A percentile compares a stretch with the other conserved stretches of the same genome.
Evolutionary conservation across 805 yeast genomes (phyloP).

Genomic region (Starmerella ratchasimensis): DNA sequence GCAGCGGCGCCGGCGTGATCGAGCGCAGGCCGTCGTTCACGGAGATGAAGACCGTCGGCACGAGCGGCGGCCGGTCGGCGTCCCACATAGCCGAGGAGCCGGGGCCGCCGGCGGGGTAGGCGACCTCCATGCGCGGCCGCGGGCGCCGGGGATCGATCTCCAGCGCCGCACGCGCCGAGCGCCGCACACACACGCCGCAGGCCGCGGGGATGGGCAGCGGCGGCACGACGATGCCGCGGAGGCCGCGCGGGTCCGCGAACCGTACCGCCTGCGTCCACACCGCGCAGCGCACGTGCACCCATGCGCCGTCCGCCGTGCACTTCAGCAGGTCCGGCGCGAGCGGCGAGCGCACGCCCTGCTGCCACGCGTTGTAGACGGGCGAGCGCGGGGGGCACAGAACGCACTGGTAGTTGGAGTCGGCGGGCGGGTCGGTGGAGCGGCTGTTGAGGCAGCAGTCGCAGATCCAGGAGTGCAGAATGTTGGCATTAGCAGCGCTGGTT

Average conservation of each 20-base stretch:
- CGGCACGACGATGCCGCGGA: slow-evolving; percentile 7
- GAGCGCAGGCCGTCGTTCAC: background rate
- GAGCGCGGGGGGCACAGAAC: slow-evolving; percentile 13
- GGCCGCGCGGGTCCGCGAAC: slow-evolving; percentile 7
- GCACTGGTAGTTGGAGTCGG: slow-evolving; percentile 27
- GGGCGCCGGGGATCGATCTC: background rate
- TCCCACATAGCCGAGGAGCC: no score
- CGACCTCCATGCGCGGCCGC: no score
- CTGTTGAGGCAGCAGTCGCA: slow-evolving; percentile 53
- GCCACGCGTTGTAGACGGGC: slow-evolving; percentile 15
- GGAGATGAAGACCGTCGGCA: background rate
- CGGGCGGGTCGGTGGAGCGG: slow-evolving; percentile 34
- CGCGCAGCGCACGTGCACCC: slow-evolving; percentile 20
- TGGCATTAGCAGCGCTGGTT: no score
- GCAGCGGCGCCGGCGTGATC: background rate
- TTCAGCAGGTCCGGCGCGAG: slow-evolving; percentile 15
- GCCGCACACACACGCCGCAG: no score
- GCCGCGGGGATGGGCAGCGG: no score
- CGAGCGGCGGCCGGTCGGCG: no score
- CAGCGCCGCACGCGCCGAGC: no score
- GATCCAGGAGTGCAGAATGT: slow-evolving; percentile 37
- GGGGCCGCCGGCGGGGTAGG: no score
- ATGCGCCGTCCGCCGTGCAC: slow-evolving; percentile 13
- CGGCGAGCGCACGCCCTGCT: slow-evolving; percentile 5
- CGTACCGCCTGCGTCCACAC: slow-evolving; percentile 7